Percentiles rank a stretch among this genome's conserved stretches.
Conservation (phyloP, 1,139 yeast species). For the Hemisphaericaspora subhashii region DNA sequence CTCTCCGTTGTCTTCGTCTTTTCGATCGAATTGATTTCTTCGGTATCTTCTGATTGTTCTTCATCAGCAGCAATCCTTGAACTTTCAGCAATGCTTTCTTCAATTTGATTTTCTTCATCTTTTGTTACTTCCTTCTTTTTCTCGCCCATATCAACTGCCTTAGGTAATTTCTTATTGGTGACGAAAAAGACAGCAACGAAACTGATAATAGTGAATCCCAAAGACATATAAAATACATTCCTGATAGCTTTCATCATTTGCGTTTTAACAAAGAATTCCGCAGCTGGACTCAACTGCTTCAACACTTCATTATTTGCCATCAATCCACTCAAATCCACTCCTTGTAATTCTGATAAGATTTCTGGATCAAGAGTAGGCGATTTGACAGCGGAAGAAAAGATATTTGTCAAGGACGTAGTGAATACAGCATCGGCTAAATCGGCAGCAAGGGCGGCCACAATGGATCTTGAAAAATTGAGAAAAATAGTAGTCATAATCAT, state of each 20-base stretch:
- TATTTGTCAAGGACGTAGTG: conserved; percentile 27
- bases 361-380: conserved; percentile 13
- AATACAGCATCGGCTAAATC: conserved; percentile 37
- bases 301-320: conserved; percentile 22
- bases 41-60: conserved; percentile 1
- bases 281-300: conserved; percentile 22
- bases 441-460: conserved; percentile 31
- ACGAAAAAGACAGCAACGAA: conserved; percentile 22
- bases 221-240: conserved; percentile 33
- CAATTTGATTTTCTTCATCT: conserved; percentile 9
- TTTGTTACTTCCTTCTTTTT: conserved; percentile 17
- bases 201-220: conserved; percentile 28
- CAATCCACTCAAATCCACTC: conserved; percentile 17
- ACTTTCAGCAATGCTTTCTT: conserved; percentile 1
- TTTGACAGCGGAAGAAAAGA: conserved; percentile 2
- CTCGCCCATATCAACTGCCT: conserved; percentile 25
- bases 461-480: conserved; percentile 30
- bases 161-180: conserved; percentile 36
- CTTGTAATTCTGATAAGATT: conserved; percentile 21
- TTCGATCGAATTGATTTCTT: conserved; percentile 1
- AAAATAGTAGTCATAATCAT: conserved; percentile 37
- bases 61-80: background rate
- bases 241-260: conserved; percentile 31
- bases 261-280: conserved; percentile 26
- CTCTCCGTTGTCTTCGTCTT: background rate